Base-by-base conservation (phyloP, 345 rosid genomes). In the Populus nigra region DNA sequence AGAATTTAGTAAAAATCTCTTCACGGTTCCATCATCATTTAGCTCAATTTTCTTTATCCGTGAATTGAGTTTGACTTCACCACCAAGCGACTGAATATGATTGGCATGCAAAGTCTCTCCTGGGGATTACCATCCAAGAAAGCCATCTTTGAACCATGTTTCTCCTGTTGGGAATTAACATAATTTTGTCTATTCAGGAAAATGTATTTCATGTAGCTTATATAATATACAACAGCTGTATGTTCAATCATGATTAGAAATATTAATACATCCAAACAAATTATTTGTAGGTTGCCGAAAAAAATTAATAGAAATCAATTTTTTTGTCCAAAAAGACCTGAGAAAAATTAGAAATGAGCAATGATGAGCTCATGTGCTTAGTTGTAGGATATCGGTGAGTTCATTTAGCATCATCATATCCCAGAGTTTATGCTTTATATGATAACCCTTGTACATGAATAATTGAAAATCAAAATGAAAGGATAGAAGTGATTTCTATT, bases 101-200 rank as follows among this genome's bases (percentile, higher is more conserved):
- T 81, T 7, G 98, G 98, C 92, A 83, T 85, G 84, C 97, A 93
- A 53, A 92, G 98, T 82, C 99, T 91, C 87, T 95, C 97, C 1
- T 97, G 97, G 59, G 98, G 99, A 78, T 90, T 95, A 68, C 97
- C 98, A 89, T 95, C 98, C 83, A 95, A 89, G 82, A 95, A 95
- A 66, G 98, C 99, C 94, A 95, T 93, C 86, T 95, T 95, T 20
- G 98, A 95, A 72, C 99, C 99, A 85, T 95, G 90, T 77, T 95
- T 95, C 85, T 93, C 98, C 98, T 94, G 90, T 87, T 69, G 75
- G 73, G 47, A 11, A 18, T 78, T 41, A 25, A 67, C 50, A 71
- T 38, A 78, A 6, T 70, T 36, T 36, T 22, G 27, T 71, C 68
- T 68, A 39, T 39, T 31, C 35, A 69, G 18, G 20, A 43, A 71